phyloP scores from a whole-genome alignment of 2,329 filamentous ascomycete genomes.

The Teratosphaeria zuluensis region DNA sequence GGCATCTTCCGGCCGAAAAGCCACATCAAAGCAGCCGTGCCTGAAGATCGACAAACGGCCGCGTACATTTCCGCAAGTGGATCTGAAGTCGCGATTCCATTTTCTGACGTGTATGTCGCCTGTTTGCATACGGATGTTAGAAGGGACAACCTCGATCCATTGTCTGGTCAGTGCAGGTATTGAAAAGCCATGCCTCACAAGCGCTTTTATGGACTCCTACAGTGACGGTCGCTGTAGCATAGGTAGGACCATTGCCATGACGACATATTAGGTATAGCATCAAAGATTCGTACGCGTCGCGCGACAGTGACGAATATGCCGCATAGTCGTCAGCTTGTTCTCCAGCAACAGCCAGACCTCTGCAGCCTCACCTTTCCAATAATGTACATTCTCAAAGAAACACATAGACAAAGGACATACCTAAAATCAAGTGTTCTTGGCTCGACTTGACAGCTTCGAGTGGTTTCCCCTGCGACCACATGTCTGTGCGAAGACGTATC shows the following conservation, averaged over 20 bases:
- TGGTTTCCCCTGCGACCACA: not conserved
- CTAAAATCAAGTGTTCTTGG: not conserved
- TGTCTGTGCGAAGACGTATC: not conserved
- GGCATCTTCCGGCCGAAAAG: too few species aligned
- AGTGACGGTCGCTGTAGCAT: not conserved
- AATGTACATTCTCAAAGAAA: not conserved
- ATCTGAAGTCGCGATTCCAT: too few species aligned
- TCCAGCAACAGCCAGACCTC: not conserved
- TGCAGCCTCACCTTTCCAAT: not conserved
- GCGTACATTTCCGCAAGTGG: not conserved
- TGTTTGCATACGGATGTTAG: not conserved
- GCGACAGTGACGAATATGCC: not conserved
- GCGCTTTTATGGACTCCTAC: not conserved
- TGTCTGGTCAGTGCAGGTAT: too few species aligned
- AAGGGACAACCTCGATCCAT: not conserved
- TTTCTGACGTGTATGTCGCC: not conserved
- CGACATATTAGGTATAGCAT: not conserved
- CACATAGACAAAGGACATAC: not conserved
- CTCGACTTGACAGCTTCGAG: not conserved
- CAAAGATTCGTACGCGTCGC: not conserved
- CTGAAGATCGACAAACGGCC: not conserved
- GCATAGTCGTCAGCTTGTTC: not conserved
- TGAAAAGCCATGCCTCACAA: too few species aligned
- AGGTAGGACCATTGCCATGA: not conserved
- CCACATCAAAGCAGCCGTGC: not conserved